phyloP scores from a whole-genome alignment of 768 basidiomycete genomes.

The Agaricus bisporus region DNA sequence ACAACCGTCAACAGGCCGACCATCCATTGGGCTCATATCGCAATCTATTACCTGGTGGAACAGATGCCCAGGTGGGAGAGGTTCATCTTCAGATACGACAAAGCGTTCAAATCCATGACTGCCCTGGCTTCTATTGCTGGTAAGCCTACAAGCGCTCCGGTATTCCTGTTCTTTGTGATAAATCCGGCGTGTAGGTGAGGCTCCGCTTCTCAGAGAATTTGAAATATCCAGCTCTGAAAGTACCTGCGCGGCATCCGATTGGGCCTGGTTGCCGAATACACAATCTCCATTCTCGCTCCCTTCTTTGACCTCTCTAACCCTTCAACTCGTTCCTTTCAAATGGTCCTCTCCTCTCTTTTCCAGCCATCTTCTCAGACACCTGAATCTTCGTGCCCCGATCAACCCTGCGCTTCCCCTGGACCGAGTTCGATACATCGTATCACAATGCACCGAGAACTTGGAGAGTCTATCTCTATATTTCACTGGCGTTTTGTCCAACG shows the following conservation, averaged over 20 bases:
- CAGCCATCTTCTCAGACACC: slow-evolving; percentile 47
- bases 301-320: slow-evolving; percentile 49
- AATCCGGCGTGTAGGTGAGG: slow-evolving; percentile 42
- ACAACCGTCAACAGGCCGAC: slow-evolving; percentile 28
- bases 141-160: slow-evolving; percentile 24
- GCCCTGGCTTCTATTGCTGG: slow-evolving; percentile 72
- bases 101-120: slow-evolving; percentile 65
- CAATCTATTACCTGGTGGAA: slow-evolving; percentile 70
- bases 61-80: slow-evolving; percentile 81
- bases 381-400: slow-evolving; percentile 63
- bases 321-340: slow-evolving; percentile 71
- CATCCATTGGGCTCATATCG: slow-evolving; percentile 76
- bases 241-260: slow-evolving; percentile 49
- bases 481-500: slow-evolving; percentile 49
- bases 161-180: neutral
- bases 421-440: slow-evolving; percentile 59
- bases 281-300: slow-evolving; percentile 31
- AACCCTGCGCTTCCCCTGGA: slow-evolving; percentile 59
- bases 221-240: slow-evolving; percentile 71
- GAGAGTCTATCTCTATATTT: slow-evolving; percentile 57
- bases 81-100: slow-evolving; percentile 76
- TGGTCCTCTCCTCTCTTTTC: slow-evolving; percentile 69
- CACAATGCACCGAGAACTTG: slow-evolving; percentile 46
- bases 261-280: slow-evolving; percentile 69
- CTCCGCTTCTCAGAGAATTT: slow-evolving; percentile 69